A percentile compares a stretch with the other conserved stretches of the same genome.
Evolutionary conservation across 768 basidiomycete species (phyloP).

Genomic region (Leccinum fibrillosum): DNA sequence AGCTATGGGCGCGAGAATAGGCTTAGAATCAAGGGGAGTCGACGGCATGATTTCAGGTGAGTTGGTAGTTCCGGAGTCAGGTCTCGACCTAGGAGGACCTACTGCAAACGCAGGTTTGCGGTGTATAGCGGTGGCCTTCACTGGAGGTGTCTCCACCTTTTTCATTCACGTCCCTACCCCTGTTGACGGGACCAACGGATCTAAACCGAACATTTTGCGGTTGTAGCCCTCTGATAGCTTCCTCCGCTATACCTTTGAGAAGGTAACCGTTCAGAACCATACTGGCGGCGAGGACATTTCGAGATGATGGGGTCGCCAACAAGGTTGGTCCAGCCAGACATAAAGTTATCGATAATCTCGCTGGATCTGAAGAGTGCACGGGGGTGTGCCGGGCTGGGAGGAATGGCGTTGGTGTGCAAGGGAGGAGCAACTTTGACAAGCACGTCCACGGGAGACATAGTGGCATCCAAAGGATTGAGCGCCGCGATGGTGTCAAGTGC

Average conservation of each 20-base stretch:
- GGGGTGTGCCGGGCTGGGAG: conserved; percentile 30
- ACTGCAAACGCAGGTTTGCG: conserved; percentile 24
- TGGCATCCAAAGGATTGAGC: conserved; percentile 17
- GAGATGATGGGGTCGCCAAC: conserved; percentile 7
- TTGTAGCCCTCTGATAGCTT: conserved; percentile 33
- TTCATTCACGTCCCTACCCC: conserved; percentile 22
- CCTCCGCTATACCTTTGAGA: conserved; percentile 78
- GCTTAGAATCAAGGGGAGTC: conserved; percentile 7
- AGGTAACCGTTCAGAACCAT: conserved; percentile 92
- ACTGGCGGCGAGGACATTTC: conserved; percentile 64
- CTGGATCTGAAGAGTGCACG: conserved; percentile 35
- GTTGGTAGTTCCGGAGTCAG: conserved; percentile 16
- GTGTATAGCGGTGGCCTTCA: conserved; percentile 9
- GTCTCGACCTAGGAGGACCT: conserved; percentile 20
- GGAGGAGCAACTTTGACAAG: conserved; percentile 64
- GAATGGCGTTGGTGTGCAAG: conserved; percentile 49
- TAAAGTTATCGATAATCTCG: conserved; percentile 76
- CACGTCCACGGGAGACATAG: conserved; percentile 35
- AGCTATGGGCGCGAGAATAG: conserved; percentile 25
- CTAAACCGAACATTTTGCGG: conserved; percentile 29
- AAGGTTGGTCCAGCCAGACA: conserved; percentile 85
- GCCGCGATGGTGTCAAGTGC: conserved; percentile 57
- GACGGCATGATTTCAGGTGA: conserved; percentile 21
- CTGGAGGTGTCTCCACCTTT: conserved; percentile 17
- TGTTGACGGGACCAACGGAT: conserved; percentile 22